phyloP scores from a whole-genome alignment of 1,284 basidiomycete species.

The Tilletiopsis washingtonensis region DNA sequence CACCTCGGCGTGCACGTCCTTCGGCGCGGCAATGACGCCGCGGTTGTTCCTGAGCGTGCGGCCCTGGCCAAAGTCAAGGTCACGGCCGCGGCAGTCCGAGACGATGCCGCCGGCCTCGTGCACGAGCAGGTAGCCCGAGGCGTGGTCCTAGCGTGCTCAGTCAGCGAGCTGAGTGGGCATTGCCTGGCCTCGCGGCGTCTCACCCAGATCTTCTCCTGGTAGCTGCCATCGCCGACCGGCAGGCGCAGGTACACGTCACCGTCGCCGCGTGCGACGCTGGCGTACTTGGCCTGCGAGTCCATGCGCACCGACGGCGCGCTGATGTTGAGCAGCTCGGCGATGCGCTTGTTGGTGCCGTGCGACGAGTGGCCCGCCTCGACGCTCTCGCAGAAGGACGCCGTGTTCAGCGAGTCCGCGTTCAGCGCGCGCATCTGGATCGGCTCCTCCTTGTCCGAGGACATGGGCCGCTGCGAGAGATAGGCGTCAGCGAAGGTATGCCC shows the following conservation, averaged over 20 bases:
- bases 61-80: constrained; percentile 78
- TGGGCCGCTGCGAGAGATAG: constrained; percentile 13
- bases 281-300: constrained; percentile 97
- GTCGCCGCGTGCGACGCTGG: constrained; percentile 75
- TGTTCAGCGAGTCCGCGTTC: constrained; percentile 47
- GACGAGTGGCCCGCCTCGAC: constrained; percentile 89
- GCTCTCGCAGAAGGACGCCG: constrained; percentile 74
- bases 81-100: constrained; percentile 69
- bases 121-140: constrained; percentile 74
- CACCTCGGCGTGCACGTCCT: constrained; percentile 60
- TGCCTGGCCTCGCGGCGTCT: constrained; percentile 17
- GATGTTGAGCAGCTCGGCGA: constrained; percentile 65
- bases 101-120: constrained; percentile 82
- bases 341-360: constrained; percentile 67
- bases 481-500: neutral
- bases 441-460: constrained; percentile 12
- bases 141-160: constrained; percentile 67
- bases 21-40: constrained; percentile 72
- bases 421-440: constrained; percentile 37
- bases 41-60: constrained; percentile 76
- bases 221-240: constrained; percentile 68
- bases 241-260: constrained; percentile 84
- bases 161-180: too few relatives aligned
- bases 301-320: constrained; percentile 67
- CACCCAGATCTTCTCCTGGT: constrained; percentile 85